These are phyloP conservation scores for Pseudohalonectria lignicola DNA, from an alignment of 2,329 filamentous ascomycete genomes.

Conservation along the genomic window DNA sequence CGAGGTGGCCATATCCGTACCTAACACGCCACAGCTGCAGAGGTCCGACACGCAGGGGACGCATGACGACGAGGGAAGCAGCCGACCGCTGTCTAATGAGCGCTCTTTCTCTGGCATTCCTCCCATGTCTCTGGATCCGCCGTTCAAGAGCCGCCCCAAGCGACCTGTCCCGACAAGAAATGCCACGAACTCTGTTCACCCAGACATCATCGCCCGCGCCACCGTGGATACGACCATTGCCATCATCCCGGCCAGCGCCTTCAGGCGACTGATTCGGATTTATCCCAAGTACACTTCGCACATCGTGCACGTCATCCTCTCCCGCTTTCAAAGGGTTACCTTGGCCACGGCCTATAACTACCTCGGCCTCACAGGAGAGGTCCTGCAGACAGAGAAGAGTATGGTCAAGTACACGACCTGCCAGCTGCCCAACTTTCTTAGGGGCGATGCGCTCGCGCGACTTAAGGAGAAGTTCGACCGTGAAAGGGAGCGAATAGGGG, in stretches of 20 bases:
- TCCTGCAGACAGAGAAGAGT: conserved; percentile 81
- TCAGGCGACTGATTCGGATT: conserved; percentile 80
- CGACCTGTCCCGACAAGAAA: conserved; percentile 32
- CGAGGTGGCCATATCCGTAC: conserved; percentile 23
- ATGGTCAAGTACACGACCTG: conserved; percentile 91
- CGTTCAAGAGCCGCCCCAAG: conserved; percentile 12
- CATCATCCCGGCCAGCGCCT: conserved; percentile 94
- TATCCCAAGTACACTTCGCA: conserved; percentile 96
- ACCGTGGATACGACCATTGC: conserved; percentile 96
- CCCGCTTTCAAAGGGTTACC: conserved; percentile 86
- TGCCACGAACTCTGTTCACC: conserved; percentile 70
- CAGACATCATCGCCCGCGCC: conserved; percentile 92
- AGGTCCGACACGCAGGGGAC: conserved; percentile 8
- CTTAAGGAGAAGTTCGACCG: conserved; percentile 87
- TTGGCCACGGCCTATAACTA: conserved; percentile 92
- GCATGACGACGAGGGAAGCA: conserved; percentile 1
- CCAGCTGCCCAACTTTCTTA: conserved; percentile 81
- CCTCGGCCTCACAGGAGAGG: conserved; percentile 81
- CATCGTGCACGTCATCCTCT: conserved; percentile 95
- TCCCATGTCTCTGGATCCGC: conserved; percentile 57
- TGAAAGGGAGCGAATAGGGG: conserved; percentile 71
- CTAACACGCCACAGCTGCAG: conserved; percentile 27
- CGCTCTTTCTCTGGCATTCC: conserved; percentile 57
- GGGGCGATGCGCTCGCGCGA: conserved; percentile 70
- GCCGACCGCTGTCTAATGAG: conserved; percentile 28